A percentile compares a stretch with the other conserved stretches of the same genome.
phyloP scores from a whole-genome alignment of 1,139 yeast genomes.

The Zygosaccharomyces sapae region DNA sequence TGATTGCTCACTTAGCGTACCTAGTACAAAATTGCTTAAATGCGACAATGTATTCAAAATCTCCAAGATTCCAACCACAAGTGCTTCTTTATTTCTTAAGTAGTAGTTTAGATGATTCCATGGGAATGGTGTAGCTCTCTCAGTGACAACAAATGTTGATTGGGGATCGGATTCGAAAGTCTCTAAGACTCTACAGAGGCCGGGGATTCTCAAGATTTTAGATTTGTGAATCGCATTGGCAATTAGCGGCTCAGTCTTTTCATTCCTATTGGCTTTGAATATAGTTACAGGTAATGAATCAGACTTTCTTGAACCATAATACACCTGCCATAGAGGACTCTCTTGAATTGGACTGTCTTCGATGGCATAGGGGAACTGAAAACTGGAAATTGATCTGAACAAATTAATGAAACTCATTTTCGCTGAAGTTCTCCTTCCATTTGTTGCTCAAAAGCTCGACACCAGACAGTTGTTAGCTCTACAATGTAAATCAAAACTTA shows the following conservation, averaged over 20 bases:
- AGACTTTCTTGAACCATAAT: slow-evolving; percentile 40
- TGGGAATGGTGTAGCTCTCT: slow-evolving; percentile 61
- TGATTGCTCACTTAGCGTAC: slow-evolving; percentile 54
- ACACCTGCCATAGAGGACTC: slow-evolving; percentile 42
- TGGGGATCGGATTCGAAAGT: slow-evolving; percentile 59
- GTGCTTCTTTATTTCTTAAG: slow-evolving; percentile 37
- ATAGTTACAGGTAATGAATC: slow-evolving; percentile 32
- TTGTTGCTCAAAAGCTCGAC: too few relatives aligned
- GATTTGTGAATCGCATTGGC: slow-evolving; percentile 61
- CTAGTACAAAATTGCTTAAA: slow-evolving; percentile 62
- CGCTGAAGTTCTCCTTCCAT: not conserved
- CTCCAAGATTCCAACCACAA: slow-evolving; percentile 57
- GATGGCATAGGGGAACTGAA: slow-evolving; percentile 33
- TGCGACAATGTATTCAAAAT: slow-evolving; percentile 55
- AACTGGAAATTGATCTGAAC: slow-evolving; percentile 33
- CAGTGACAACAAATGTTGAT: slow-evolving; percentile 69
- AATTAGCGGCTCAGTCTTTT: slow-evolving; percentile 43
- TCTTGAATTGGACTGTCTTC: slow-evolving; percentile 29
- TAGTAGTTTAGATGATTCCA: slow-evolving; percentile 23
- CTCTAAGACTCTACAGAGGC: slow-evolving; percentile 65
- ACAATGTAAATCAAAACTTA: not conserved
- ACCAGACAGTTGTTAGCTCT: too few relatives aligned
- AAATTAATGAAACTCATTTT: slow-evolving; percentile 32
- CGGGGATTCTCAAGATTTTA: slow-evolving; percentile 72
- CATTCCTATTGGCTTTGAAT: slow-evolving; percentile 23